Percentiles rank a stretch among this genome's conserved stretches.
These are phyloP conservation scores for Amyloporia xantha DNA, from an alignment of 768 basidiomycete genomes.

Conservation along the genomic window DNA sequence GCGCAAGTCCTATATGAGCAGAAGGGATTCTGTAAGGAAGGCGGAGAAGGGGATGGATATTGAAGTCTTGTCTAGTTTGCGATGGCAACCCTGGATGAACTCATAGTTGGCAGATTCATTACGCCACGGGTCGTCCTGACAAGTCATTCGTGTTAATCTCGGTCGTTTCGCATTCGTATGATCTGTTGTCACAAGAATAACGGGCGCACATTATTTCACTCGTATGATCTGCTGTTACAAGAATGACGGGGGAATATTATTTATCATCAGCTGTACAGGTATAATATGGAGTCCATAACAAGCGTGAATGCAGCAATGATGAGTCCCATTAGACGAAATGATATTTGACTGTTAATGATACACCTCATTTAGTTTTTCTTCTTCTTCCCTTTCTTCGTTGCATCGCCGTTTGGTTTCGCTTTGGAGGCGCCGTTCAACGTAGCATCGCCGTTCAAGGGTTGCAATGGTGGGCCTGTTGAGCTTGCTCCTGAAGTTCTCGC, in stretches of 20 bases:
- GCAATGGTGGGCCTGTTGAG: constrained; percentile 10
- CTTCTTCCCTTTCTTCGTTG: constrained; percentile 43
- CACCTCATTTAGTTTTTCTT: constrained; percentile 27
- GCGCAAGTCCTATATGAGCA: constrained; percentile 76
- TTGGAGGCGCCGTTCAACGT: constrained; percentile 32
- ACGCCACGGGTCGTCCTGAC: constrained; percentile 22
- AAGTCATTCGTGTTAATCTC: constrained; percentile 18
- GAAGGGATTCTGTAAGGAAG: constrained; percentile 91
- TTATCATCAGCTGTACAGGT: no score
- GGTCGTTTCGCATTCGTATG: no score
- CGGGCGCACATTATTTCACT: no score
- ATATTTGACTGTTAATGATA: constrained; percentile 3
- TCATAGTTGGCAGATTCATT: constrained; percentile 32
- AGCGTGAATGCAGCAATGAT: no score
- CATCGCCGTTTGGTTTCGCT: constrained; percentile 28
- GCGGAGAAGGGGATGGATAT: constrained; percentile 95
- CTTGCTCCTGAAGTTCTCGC: constrained; percentile 4
- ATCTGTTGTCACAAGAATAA: no score
- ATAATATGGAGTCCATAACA: no score
- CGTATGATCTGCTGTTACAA: no score
- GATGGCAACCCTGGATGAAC: constrained; percentile 7
- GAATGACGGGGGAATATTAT: no score
- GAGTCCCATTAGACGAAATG: no score
- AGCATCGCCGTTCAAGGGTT: constrained; percentile 16
- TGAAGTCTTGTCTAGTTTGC: constrained; percentile 28